Base-by-base conservation (phyloP, 2,329 filamentous ascomycete species). In the Colletotrichum tropicale region DNA sequence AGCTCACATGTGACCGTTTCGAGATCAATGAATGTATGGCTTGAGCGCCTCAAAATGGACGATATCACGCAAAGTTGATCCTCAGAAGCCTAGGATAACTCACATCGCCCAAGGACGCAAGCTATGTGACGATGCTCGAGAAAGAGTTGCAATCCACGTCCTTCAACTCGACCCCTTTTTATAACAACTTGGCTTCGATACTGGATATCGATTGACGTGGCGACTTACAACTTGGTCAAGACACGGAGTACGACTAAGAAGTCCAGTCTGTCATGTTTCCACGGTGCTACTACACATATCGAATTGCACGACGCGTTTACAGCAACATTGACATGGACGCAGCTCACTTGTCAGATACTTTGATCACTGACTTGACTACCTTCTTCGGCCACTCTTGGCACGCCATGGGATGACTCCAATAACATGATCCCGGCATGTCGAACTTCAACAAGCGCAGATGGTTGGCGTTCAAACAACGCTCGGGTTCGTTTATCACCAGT, bases 381-480 rank as follows among this genome's bases (percentile, higher is more conserved):
- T 3, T 8, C 43, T 3, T 52, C 43, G 6, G 43, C 3, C 43
- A 52, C n/a, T n/a, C 21, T n/a, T 8, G 10, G n/a, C 6, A n/a
- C 38, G 38, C 0, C 38, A 48, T 48, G 38, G 1, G 38, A 48
- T 48, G 18, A n/a, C 38, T 48, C 18, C 0, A 2, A 48, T 48
- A 48, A 0, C 38, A 12, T n/a, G 16, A 48, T n/a, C 38, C 12
- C 38, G 18, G 38, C 38, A 48, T 1, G 38, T 48, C 18, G 38
- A 48, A 48, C 16, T 48, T 18, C 38, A 48, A 48, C 43, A 52
- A 52, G 43, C 10, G n/a, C 43, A 52, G n/a, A 21, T 52, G 0
- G 1, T 0, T 48, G 0, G 8, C 43, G 43, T 21, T 3, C 2
- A 21, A 21, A 13, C 0, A 13, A 52, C 43, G 2, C n/a, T 10